Base-by-base conservation (phyloP, 441 rosid species). In the Macaranga tanarius region DNA sequence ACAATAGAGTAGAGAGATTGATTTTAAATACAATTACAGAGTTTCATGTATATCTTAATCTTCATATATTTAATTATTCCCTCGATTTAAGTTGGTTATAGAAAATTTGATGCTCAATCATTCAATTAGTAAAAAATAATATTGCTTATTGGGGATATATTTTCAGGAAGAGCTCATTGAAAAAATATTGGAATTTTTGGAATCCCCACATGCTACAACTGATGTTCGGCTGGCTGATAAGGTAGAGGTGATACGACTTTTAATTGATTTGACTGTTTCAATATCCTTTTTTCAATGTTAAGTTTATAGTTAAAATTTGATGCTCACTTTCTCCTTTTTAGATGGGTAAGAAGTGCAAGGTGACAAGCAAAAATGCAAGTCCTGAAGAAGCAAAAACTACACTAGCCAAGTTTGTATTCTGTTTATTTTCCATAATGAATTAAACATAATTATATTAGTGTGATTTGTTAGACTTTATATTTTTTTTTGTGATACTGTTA, bases 151-250 rank as follows among this genome's bases (percentile, higher is more conserved):
- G 71, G 52, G 60, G 56, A 26, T 48, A 60, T 71, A 55, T 69
- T 71, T 61, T 25, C 77, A 93, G 98, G 98, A 93, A 80, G 98
- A 93, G 62, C 83, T 90, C 76, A 84, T 97, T 65, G 92, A 83
- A 26, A 95, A 89, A 79, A 81, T 95, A 77, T 80, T 95, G 80
- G 97, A 90, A 54, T 95, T 95, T 76, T 76, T 95, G 87, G 99
- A 95, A 84, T 89, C 88, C 26, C 99, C 99, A 50, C 95, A 87
- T 76, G 76, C 85, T 52, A 89, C 92, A 5, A 90, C 97, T 75
- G 92, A 91, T 47, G 80, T 81, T 79, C 63, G 90, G 79, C 92
- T 95, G 70, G 89, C 99, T 78, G 99, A 93, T 31, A 86, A 83
- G 76, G 97, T 87, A 71, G 91, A 90, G 97, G 98, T 93, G 72